Conservation (phyloP, 345 rosid genomes). For the Iberis pinnata region DNA sequence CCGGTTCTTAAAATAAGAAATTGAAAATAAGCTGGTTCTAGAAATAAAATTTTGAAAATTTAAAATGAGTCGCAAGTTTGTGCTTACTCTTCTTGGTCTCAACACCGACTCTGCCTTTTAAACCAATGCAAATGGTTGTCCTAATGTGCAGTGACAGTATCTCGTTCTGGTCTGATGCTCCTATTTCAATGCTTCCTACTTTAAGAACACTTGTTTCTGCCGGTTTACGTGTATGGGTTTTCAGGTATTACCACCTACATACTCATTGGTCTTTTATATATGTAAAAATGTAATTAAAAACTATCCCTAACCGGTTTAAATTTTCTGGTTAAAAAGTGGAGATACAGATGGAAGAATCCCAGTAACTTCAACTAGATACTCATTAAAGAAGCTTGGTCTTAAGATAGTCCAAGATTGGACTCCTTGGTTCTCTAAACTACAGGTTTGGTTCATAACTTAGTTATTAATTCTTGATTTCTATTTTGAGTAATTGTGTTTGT, state of each 20-base stretch:
- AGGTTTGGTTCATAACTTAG: constrained; percentile 33
- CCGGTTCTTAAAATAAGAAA: too few species aligned
- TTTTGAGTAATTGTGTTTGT: too few species aligned
- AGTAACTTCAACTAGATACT: constrained; percentile 60
- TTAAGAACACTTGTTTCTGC: constrained; percentile 56
- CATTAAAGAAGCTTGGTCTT: constrained; percentile 64
- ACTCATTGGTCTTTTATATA: background rate
- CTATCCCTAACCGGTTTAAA: background rate
- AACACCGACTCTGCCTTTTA: too few species aligned
- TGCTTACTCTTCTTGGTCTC: too few species aligned
- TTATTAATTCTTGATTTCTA: background rate
- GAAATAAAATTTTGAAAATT: too few species aligned
- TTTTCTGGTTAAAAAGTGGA: constrained; percentile 38
- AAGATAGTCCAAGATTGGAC: constrained; percentile 54
- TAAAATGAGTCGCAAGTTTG: too few species aligned
- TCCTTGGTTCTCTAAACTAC: constrained; percentile 57
- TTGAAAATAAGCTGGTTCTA: too few species aligned
- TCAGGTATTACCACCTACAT: constrained; percentile 34
- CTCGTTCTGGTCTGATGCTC: constrained; percentile 49
- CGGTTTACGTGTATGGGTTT: constrained; percentile 75
- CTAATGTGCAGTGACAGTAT: constrained; percentile 37
- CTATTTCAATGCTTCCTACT: constrained; percentile 61
- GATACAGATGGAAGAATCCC: constrained; percentile 91
- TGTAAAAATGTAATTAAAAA: background rate
- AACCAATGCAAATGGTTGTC: background rate